Conservation (phyloP, 768 basidiomycete genomes). For the Aureoboletus auriporus region DNA sequence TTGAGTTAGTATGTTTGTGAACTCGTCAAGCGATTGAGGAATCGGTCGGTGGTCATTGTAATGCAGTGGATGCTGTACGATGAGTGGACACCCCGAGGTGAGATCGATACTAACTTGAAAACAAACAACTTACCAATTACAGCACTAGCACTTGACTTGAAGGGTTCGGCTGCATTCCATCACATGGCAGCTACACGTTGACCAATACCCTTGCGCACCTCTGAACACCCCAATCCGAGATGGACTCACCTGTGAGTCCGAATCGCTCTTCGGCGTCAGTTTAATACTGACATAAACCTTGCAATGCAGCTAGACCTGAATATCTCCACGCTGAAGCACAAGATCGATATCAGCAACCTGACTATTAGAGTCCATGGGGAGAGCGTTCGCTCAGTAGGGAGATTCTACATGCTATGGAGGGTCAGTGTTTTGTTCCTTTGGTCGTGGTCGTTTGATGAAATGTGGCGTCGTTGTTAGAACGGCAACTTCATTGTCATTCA, state of each 20-base stretch:
- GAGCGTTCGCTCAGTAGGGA: slow-evolving; percentile 7
- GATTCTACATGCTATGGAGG: slow-evolving; percentile 28
- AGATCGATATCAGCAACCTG: slow-evolving; percentile 22
- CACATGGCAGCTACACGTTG: slow-evolving; percentile 23
- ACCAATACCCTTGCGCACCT: background rate
- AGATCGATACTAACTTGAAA: background rate
- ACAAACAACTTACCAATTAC: slow-evolving; percentile 8
- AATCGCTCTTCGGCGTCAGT: background rate
- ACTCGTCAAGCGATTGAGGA: too few relatives aligned
- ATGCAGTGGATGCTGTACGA: background rate
- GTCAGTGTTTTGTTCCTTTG: slow-evolving; percentile 6
- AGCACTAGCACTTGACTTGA: slow-evolving; percentile 18
- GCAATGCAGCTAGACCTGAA: slow-evolving; percentile 15
- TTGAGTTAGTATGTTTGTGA: background rate
- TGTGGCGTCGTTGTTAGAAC: slow-evolving; percentile 11
- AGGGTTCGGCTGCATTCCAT: slow-evolving; percentile 3
- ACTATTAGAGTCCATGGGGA: slow-evolving; percentile 16
- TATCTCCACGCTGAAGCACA: slow-evolving; percentile 20
- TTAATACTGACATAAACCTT: background rate
- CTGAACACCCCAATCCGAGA: background rate
- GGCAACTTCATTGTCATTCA: slow-evolving; percentile 27
- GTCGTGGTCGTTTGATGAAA: slow-evolving; percentile 3
- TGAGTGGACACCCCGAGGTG: background rate
- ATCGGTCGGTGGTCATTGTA: too few relatives aligned
- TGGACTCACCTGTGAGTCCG: slow-evolving; percentile 32